Evolutionary conservation across 73 alveolate species (phyloP).

Genomic region (Tetrahymena malaccensis): DNA sequence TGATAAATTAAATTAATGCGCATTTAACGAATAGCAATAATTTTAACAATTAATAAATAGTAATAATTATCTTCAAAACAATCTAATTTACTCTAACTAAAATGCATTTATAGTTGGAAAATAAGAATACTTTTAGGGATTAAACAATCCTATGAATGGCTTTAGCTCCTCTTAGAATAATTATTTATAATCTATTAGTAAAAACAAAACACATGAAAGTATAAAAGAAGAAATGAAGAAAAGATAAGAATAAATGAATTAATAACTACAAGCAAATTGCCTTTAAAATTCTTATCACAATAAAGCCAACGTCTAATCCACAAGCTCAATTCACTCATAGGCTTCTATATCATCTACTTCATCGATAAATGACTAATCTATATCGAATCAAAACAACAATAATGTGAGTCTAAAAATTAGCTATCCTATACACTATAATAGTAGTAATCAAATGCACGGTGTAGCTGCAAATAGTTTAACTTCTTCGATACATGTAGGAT

Average conservation of each 20-base stretch:
- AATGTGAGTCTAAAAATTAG: background rate
- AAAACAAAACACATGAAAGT: background rate
- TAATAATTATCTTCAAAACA: too few relatives aligned
- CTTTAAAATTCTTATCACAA: background rate
- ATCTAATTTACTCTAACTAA: background rate
- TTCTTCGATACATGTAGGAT: background rate
- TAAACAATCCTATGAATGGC: background rate
- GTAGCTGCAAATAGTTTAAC: background rate
- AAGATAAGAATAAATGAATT: background rate
- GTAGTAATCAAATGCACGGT: background rate
- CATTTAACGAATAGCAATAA: background rate
- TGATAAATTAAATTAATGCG: background rate
- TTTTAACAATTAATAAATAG: too few relatives aligned
- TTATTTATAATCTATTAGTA: too few relatives aligned
- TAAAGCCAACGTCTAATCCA: background rate
- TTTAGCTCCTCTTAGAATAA: background rate
- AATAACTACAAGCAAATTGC: background rate
- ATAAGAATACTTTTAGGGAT: background rate
- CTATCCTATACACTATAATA: background rate
- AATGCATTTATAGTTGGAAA: background rate
- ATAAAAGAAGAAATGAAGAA: background rate
- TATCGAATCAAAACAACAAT: background rate
- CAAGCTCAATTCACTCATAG: background rate
- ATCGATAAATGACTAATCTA: background rate
- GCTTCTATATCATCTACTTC: background rate